phyloP scores from a whole-genome alignment of 768 basidiomycete species.

The Psilocybe azurescens region DNA sequence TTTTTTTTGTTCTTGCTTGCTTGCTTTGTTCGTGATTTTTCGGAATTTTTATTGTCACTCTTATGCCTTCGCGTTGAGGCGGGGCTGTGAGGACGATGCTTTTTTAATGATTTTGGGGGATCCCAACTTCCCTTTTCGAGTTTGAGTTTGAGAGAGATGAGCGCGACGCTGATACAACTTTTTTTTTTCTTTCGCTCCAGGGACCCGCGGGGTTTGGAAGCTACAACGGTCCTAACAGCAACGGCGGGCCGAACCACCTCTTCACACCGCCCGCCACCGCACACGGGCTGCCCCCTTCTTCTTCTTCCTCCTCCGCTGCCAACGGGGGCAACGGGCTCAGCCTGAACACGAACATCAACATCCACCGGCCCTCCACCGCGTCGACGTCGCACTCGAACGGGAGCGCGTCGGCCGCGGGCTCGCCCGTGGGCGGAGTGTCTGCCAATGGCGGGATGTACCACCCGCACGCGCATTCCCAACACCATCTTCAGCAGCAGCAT shows the following conservation, averaged over 20 bases:
- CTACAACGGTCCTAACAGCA: constrained; percentile 19
- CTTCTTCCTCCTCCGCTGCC: background rate
- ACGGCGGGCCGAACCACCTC: constrained; percentile 25
- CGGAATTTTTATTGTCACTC: background rate
- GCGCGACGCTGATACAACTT: background rate
- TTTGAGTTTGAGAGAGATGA: background rate
- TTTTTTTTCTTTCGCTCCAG: background rate
- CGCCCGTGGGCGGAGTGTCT: constrained; percentile 1
- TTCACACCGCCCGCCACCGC: constrained; percentile 49
- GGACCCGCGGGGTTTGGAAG: constrained; percentile 5
- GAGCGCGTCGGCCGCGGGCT: constrained; percentile 5
- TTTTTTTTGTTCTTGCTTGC: background rate
- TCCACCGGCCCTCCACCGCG: constrained; percentile 3
- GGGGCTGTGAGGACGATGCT: background rate
- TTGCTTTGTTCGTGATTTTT: background rate
- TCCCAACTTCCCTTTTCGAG: too few relatives aligned
- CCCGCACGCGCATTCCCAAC: background rate
- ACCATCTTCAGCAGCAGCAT: background rate
- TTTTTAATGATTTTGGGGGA: too few relatives aligned
- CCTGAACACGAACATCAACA: background rate
- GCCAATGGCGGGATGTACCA: too few relatives aligned
- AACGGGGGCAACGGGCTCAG: background rate
- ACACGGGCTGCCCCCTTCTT: constrained; percentile 33
- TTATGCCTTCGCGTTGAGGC: background rate
- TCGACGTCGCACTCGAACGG: background rate